phyloP scores from a whole-genome alignment of 306 rosid genomes.

The Lathyrus sativus region DNA sequence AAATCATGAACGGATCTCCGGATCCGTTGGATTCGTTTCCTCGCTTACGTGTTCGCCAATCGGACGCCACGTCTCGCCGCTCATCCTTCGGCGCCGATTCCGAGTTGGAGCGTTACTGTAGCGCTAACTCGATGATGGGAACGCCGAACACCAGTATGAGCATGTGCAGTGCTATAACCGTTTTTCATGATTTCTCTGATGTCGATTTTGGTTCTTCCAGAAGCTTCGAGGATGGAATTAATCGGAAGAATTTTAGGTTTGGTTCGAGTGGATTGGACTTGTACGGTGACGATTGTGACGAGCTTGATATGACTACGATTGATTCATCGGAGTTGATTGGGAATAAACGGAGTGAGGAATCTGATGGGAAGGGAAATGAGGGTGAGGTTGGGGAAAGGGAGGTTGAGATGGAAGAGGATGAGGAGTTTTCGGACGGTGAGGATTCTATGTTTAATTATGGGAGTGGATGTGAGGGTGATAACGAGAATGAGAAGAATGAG shows the following conservation, averaged over 20 bases:
- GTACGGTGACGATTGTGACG: slow-evolving; percentile 55
- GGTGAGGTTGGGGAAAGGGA: slow-evolving; percentile 36
- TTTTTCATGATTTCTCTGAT: slow-evolving; percentile 64
- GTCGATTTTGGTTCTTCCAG: slow-evolving; percentile 53
- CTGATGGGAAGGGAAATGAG: slow-evolving; percentile 16
- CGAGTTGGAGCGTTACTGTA: slow-evolving; percentile 86
- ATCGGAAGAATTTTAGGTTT: slow-evolving; percentile 29
- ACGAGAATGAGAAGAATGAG: slow-evolving; percentile 32
- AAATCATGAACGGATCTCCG: slow-evolving; percentile 48
- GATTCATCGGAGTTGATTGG: slow-evolving; percentile 46
- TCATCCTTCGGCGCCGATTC: slow-evolving; percentile 78
- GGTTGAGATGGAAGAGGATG: slow-evolving; percentile 49
- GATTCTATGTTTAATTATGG: slow-evolving; percentile 64
- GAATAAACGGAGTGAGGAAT: slow-evolving; percentile 19
- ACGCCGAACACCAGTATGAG: slow-evolving; percentile 60
- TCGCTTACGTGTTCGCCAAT: slow-evolving; percentile 42
- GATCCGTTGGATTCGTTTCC: slow-evolving; percentile 55
- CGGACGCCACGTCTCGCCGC: slow-evolving; percentile 55
- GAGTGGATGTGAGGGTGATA: slow-evolving; percentile 47
- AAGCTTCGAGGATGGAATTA: slow-evolving; percentile 48
- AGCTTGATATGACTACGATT: slow-evolving; percentile 36
- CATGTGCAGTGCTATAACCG: slow-evolving; percentile 67
- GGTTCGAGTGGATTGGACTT: slow-evolving; percentile 52
- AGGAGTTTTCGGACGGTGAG: slow-evolving; percentile 72
- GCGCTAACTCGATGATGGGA: slow-evolving; percentile 85